A percentile compares a stretch with the other conserved stretches of the same genome.
Evolutionary conservation across 2,329 filamentous ascomycete species (phyloP).

Genomic region (Calonectria montana): DNA sequence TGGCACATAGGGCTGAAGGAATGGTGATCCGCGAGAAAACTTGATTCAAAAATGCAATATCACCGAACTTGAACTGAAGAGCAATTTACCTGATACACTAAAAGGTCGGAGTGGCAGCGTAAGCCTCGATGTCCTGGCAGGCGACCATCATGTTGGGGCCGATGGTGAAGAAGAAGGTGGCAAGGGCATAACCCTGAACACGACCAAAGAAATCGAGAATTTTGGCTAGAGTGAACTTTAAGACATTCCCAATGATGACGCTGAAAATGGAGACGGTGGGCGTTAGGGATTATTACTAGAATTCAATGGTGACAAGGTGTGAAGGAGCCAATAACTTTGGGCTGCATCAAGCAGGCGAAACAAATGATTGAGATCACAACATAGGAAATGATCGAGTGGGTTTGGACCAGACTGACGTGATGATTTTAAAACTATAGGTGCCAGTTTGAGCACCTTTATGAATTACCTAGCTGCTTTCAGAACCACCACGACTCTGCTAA

Average conservation of each 20-base stretch:
- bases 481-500: neutral
- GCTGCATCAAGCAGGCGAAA: constrained; percentile 60
- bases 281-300: constrained; percentile 61
- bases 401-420: constrained; percentile 53
- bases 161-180: constrained; percentile 59
- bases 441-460: constrained; percentile 44
- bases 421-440: constrained; percentile 54
- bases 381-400: constrained; percentile 50
- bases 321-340: constrained; percentile 51
- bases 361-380: constrained; percentile 57
- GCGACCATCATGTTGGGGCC: constrained; percentile 72
- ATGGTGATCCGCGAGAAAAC: neutral
- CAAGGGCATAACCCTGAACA: constrained; percentile 67
- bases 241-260: constrained; percentile 63
- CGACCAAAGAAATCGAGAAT: constrained; percentile 73
- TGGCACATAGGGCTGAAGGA: constrained; percentile 3
- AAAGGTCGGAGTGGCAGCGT: constrained; percentile 71
- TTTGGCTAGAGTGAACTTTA: constrained; percentile 72
- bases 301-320: constrained; percentile 59
- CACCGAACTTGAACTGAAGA: neutral
- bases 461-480: neutral
- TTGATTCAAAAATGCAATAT: neutral
- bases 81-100: constrained; percentile 51
- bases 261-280: constrained; percentile 63
- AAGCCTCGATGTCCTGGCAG: constrained; percentile 55